These are phyloP conservation scores for Phoenix dactylifera DNA, from an alignment of 176 grass and related monocot species.

Conservation along the genomic window DNA sequence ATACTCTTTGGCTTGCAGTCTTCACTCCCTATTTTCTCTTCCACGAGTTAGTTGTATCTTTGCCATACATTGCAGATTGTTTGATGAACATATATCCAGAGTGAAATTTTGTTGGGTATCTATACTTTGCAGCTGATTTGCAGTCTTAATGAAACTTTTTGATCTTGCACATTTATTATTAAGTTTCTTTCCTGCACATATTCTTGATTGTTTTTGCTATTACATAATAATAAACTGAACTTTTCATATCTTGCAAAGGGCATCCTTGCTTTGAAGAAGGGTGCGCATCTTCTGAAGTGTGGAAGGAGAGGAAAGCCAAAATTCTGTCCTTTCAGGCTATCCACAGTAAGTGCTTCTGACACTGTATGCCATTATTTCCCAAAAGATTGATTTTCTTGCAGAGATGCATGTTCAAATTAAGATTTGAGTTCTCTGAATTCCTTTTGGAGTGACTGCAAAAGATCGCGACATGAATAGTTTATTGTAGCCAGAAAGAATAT, in stretches of 20 bases:
- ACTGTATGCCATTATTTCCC: background rate
- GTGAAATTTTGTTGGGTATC: too few relatives aligned
- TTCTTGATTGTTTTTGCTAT: slow-evolving; percentile 9
- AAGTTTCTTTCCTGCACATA: background rate
- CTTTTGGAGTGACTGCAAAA: too few relatives aligned
- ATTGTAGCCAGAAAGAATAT: too few relatives aligned
- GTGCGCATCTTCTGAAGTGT: slow-evolving; percentile 86
- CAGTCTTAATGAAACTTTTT: background rate
- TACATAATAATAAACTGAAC: too few relatives aligned
- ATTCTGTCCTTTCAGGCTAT: slow-evolving; percentile 73
- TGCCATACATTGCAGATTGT: too few relatives aligned
- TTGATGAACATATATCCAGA: too few relatives aligned
- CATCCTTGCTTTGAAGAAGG: slow-evolving; percentile 81
- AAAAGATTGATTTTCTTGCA: background rate
- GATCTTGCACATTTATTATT: background rate
- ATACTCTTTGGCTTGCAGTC: too few relatives aligned
- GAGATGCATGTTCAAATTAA: background rate
- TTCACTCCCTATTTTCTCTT: too few relatives aligned
- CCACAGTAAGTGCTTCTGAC: slow-evolving; percentile 52
- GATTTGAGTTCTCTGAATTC: background rate
- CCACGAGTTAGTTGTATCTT: too few relatives aligned
- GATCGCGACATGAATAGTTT: too few relatives aligned
- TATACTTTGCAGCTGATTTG: background rate
- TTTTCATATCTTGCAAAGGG: slow-evolving; percentile 34
- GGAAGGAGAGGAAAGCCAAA: slow-evolving; percentile 89